phyloP scores from a whole-genome alignment of 2,329 filamentous ascomycete genomes.

The Podosphaera xanthii region DNA sequence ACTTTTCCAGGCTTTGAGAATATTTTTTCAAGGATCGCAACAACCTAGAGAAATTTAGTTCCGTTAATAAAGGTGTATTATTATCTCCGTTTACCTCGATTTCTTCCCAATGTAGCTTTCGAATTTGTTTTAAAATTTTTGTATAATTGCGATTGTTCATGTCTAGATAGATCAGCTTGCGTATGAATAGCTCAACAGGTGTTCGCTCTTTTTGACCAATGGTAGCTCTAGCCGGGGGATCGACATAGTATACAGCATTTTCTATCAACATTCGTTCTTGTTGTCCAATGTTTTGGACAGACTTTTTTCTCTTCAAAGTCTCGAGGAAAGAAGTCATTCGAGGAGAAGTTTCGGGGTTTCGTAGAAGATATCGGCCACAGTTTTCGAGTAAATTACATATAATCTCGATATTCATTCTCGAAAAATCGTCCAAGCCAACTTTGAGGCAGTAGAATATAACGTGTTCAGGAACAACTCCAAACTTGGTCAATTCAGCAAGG shows the following conservation, averaged over 20 bases:
- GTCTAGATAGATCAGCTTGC: conserved; percentile 80
- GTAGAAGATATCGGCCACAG: conserved; percentile 79
- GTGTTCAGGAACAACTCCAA: conserved; percentile 91
- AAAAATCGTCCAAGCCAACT: conserved; percentile 92
- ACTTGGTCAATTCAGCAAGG: conserved; percentile 89
- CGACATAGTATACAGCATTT: conserved; percentile 94
- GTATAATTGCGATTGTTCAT: conserved; percentile 87
- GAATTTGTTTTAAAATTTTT: conserved; percentile 81
- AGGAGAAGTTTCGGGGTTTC: conserved; percentile 77
- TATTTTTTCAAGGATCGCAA: conserved; percentile 41
- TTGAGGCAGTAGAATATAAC: conserved; percentile 98
- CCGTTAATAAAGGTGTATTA: conserved; percentile 2
- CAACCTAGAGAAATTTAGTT: conserved; percentile 8
- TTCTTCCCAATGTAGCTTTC: conserved; percentile 95
- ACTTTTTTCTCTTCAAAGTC: conserved; percentile 86
- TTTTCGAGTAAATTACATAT: conserved; percentile 92
- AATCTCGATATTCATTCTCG: conserved; percentile 96
- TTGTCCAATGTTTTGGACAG: conserved; percentile 81
- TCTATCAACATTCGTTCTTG: conserved; percentile 96
- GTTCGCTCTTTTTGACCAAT: conserved; percentile 94
- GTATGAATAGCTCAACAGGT: conserved; percentile 76
- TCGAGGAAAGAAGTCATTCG: conserved; percentile 88
- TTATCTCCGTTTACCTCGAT: conserved; percentile 33
- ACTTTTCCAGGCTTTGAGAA: conserved; percentile 94
- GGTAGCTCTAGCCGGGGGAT: conserved; percentile 76